phyloP scores from a whole-genome alignment of 495 filamentous ascomycete species.

The Podospora fimiseda region DNA sequence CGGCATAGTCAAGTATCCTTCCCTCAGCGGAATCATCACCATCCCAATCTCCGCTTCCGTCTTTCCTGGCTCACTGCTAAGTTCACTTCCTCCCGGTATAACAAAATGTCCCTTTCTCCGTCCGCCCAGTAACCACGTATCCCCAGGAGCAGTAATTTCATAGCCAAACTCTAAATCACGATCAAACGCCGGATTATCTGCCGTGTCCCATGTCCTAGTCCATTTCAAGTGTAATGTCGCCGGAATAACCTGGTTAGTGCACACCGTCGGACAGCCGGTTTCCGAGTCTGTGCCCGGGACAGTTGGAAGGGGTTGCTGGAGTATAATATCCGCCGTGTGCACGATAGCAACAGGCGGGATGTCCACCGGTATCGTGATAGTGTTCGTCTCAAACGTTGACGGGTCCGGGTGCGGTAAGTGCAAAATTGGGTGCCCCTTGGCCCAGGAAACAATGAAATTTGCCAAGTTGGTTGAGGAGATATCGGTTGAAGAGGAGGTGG shows the following conservation, averaged over 20 bases:
- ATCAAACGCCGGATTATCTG: constrained; percentile 23
- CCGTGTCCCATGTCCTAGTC: constrained; percentile 70
- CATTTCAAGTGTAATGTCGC: constrained; percentile 67
- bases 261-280: constrained; percentile 36
- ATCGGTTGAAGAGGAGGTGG: constrained; percentile 10
- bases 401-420: constrained; percentile 16
- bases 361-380: constrained; percentile 70
- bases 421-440: constrained; percentile 29
- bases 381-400: constrained; percentile 22
- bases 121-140: constrained; percentile 81
- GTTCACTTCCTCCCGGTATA: constrained; percentile 42
- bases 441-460: constrained; percentile 35
- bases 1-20: constrained; percentile 71
- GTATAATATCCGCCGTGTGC: constrained; percentile 69
- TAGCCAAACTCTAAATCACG: constrained; percentile 71
- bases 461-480: constrained; percentile 24
- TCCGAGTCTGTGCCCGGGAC: constrained; percentile 22
- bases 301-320: constrained; percentile 35
- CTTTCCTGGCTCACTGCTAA: constrained; percentile 36
- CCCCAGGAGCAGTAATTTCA: constrained; percentile 68
- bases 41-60: constrained; percentile 52
- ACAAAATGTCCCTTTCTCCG: constrained; percentile 71
- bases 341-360: constrained; percentile 82
- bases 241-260: constrained; percentile 62
- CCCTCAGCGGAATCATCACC: constrained; percentile 68